Conservation (phyloP, 1,139 yeast species). For the Candida smagusa region DNA sequence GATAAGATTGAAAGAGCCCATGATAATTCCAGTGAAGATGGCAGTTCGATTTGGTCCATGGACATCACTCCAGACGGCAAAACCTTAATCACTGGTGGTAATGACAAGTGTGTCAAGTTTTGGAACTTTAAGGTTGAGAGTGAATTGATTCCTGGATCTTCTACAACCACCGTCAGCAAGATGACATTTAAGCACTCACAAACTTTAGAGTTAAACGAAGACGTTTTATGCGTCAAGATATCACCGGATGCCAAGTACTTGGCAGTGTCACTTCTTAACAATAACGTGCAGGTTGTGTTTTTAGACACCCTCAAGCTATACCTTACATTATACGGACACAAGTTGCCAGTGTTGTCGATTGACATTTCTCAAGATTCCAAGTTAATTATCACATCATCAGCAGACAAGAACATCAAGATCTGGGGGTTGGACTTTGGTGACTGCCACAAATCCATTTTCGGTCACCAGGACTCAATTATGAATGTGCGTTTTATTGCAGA, state of each 20-base stretch:
- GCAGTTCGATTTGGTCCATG: conserved; percentile 87
- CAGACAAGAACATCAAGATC: conserved; percentile 93
- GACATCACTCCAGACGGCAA: conserved; percentile 87
- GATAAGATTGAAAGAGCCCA: conserved; percentile 72
- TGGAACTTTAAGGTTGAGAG: conserved; percentile 78
- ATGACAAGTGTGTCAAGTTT: conserved; percentile 84
- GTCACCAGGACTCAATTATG: conserved; percentile 95
- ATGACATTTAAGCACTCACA: conserved; percentile 70
- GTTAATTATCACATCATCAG: conserved; percentile 85
- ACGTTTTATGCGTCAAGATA: conserved; percentile 74
- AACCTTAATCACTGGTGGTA: conserved; percentile 85
- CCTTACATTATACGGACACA: conserved; percentile 91
- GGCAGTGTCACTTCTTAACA: conserved; percentile 84
- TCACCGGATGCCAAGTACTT: conserved; percentile 77
- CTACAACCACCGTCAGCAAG: conserved; percentile 41
- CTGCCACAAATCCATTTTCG: conserved; percentile 94
- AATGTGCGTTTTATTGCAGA: conserved; percentile 79
- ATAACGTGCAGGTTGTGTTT: conserved; percentile 90
- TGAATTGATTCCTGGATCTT: conserved; percentile 70
- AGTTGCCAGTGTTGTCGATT: conserved; percentile 84
- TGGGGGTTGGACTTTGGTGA: conserved; percentile 99
- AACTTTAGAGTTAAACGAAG: conserved; percentile 83
- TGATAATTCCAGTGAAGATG: conserved; percentile 33
- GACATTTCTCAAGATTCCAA: conserved; percentile 90
- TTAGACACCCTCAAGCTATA: conserved; percentile 82